Base-by-base conservation (phyloP, 306 rosid species). In the Biancaea sappan region DNA sequence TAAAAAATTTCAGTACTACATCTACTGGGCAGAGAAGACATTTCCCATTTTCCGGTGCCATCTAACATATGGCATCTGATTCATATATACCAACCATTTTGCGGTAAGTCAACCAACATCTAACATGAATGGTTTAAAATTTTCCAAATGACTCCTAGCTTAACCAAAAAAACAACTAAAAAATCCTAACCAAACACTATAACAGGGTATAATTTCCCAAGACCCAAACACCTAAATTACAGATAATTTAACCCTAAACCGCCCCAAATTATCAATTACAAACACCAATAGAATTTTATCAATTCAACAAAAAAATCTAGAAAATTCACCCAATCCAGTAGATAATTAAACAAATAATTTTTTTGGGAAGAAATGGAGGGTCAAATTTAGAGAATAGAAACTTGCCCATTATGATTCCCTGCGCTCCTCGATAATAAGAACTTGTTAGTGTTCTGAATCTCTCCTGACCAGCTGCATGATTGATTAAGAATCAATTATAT, bases 401-500 rank as follows among this genome's bases (percentile, higher is more conserved):
- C 89, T 69, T 79, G 87, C 98, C 96, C 97, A 91, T 91, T 69
- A 93, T 89, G 81, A 93, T 85, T 66, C 97, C 98, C 82, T 91
- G 98, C 1, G 98, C 98, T 31, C 98, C 98, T 75, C 97, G 83
- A 84, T 93, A 93, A 74, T 93, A 93, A 56, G 98, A 93, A 80
- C 98, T 89, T n/a, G 97, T 93, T 79, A 93, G 70, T 65, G 98
- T 93, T 78, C 98, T 86, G 82, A 93, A 93, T 83, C 98, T 84
- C 87, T 93, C 97, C 80, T 93, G 98, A 74, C 98, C 97, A 85
- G 98, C 98, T 93, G 91, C 82, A 80, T 67, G 57, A 67, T 81
- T 19, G 71, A 79, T 53, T 56, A 75, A 31, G 15, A 24, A 75
- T 56, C 54, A 62, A 80, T 80, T 72, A 54, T 58, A 41, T 34